Evolutionary conservation across 176 grass and related monocot genomes (phyloP).

Genomic region (Bromus sterilis): DNA sequence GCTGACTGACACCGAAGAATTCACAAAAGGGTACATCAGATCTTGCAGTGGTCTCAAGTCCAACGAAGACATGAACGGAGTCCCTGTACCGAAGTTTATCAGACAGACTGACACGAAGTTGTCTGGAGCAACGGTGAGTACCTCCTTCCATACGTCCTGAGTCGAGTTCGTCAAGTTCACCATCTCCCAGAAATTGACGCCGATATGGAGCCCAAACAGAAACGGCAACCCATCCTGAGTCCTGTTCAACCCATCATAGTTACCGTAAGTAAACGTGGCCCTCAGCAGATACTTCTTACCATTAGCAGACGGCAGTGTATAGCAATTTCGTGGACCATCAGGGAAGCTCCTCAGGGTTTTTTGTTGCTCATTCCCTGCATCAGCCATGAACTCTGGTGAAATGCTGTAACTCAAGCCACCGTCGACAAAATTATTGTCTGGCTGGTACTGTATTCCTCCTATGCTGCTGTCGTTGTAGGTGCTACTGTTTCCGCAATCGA

Average conservation of each 20-base stretch:
- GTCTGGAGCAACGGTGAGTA: not conserved
- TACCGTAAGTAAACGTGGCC: not conserved
- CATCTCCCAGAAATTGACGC: not conserved
- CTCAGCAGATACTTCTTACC: not conserved
- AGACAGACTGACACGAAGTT: not conserved
- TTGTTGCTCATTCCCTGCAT: fast-evolving
- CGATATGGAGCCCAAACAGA: not conserved
- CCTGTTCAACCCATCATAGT: not conserved
- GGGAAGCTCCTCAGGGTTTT: not conserved
- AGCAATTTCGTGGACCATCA: not conserved
- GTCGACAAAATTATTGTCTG: not conserved
- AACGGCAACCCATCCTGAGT: fast-evolving
- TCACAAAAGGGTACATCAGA: not conserved
- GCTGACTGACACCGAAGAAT: not conserved
- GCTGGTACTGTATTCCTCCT: not conserved
- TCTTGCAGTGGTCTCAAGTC: not conserved
- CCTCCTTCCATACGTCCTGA: not conserved
- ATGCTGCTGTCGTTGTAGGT: not conserved
- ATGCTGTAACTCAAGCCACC: not conserved
- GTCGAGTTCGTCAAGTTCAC: not conserved
- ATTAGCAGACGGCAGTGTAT: not conserved
- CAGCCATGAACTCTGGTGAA: not conserved
- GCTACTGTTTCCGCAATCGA: not conserved
- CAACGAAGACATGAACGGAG: not conserved
- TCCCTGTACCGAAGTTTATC: not conserved